phyloP scores from a whole-genome alignment of 768 basidiomycete species.

The Rhodotorula sphaerocarpa region DNA sequence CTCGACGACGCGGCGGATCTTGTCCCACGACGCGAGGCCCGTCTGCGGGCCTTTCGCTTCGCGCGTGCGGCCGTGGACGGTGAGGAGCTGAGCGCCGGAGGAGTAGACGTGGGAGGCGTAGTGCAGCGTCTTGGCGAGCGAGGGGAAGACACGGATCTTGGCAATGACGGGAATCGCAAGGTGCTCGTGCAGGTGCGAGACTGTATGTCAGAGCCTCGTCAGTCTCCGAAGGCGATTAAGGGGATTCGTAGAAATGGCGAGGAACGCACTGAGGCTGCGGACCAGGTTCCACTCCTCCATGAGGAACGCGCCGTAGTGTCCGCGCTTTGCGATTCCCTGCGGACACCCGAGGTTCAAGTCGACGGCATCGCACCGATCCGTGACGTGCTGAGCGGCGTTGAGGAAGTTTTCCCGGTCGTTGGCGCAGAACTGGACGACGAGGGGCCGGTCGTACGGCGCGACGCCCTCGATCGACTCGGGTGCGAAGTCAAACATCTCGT shows the following conservation, averaged over 20 bases:
- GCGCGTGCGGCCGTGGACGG: conserved; percentile 81
- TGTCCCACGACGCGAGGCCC: conserved; percentile 44
- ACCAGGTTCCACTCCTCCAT: conserved; percentile 94
- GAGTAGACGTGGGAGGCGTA: conserved; percentile 94
- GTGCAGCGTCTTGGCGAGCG: conserved; percentile 74
- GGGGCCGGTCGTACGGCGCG: conserved; percentile 36
- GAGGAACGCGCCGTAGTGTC: conserved; percentile 79
- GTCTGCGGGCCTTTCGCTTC: conserved; percentile 76
- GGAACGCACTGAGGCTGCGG: conserved; percentile 59
- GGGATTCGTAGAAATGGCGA: too few relatives aligned
- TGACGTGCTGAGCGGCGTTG: conserved; percentile 64
- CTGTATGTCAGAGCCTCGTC: conserved; percentile 47
- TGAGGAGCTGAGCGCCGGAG: conserved; percentile 89
- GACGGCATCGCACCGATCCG: conserved; percentile 70
- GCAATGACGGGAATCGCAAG: conserved; percentile 88
- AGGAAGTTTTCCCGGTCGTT: conserved; percentile 76
- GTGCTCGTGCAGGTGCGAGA: conserved; percentile 74
- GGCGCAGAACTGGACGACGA: conserved; percentile 61
- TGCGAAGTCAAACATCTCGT: conserved; percentile 60
- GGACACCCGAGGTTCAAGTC: conserved; percentile 87
- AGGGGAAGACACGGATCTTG: conserved; percentile 86
- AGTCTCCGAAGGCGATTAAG: not conserved
- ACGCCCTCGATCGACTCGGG: conserved; percentile 72
- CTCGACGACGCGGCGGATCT: conserved; percentile 83
- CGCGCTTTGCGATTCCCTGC: conserved; percentile 83